These are phyloP conservation scores for Fomitiporia mediterranea DNA, from an alignment of 1,284 basidiomycete genomes.

Conservation along the genomic window DNA sequence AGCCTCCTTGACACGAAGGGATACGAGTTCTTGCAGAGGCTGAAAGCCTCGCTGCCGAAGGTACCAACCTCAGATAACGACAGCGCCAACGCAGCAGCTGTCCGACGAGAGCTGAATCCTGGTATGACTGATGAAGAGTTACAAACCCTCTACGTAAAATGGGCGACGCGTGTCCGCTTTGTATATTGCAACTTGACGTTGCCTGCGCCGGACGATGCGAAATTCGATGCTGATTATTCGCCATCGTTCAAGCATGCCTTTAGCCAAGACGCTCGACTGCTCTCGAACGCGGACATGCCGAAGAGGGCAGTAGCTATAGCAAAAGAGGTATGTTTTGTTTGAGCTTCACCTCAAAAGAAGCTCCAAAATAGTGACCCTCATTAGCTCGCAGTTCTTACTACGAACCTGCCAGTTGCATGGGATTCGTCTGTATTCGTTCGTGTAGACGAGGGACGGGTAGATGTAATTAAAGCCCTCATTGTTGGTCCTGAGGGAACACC, in stretches of 20 bases:
- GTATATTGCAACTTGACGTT: slow-evolving; percentile 82
- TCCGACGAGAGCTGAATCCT: slow-evolving; percentile 38
- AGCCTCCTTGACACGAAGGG: slow-evolving; percentile 84
- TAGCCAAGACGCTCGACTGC: slow-evolving; percentile 73
- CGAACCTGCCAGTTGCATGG: slow-evolving; percentile 86
- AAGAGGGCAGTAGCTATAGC: slow-evolving; percentile 88
- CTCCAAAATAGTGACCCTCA: slow-evolving; percentile 12
- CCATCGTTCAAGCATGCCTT: slow-evolving; percentile 77
- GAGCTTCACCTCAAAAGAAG: not conserved
- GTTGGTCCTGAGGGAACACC: slow-evolving; percentile 90
- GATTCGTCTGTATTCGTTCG: slow-evolving; percentile 85
- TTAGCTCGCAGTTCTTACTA: slow-evolving; percentile 84
- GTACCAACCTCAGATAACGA: slow-evolving; percentile 44
- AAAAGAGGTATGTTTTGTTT: slow-evolving; percentile 60
- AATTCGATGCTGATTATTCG: slow-evolving; percentile 43
- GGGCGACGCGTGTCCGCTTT: slow-evolving; percentile 77
- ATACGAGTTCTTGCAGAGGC: slow-evolving; percentile 70
- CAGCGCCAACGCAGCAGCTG: slow-evolving; percentile 28
- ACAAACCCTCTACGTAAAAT: slow-evolving; percentile 69
- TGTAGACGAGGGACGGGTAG: slow-evolving; percentile 83
- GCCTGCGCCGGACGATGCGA: slow-evolving; percentile 31
- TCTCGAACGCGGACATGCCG: slow-evolving; percentile 75
- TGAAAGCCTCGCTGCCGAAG: slow-evolving; percentile 72
- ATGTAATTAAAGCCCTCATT: slow-evolving; percentile 86
- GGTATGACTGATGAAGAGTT: slow-evolving; percentile 62